These are phyloP conservation scores for Ophiocordyceps sinensis DNA, from an alignment of 2,329 filamentous ascomycete species.

Conservation along the genomic window DNA sequence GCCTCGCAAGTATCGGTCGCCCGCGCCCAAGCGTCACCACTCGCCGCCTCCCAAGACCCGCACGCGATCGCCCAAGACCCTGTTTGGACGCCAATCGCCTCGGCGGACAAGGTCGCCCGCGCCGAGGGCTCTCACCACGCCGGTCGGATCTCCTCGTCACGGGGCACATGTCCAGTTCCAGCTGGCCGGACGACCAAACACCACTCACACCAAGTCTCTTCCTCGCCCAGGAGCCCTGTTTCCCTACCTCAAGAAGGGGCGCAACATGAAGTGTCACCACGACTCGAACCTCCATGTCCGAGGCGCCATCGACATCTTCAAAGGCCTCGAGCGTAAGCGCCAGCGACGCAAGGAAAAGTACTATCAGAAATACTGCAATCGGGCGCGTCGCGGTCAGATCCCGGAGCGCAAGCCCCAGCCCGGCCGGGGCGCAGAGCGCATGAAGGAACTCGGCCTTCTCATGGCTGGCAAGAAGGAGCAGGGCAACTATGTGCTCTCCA, in stretches of 20 bases:
- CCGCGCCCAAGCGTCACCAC: slow-evolving; percentile 16
- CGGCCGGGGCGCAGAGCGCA: slow-evolving; percentile 81
- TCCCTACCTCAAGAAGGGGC: slow-evolving; percentile 32
- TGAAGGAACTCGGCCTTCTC: slow-evolving; percentile 68
- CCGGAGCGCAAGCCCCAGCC: slow-evolving; percentile 54
- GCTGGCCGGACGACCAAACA: slow-evolving; percentile 42
- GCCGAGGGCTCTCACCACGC: slow-evolving; percentile 13
- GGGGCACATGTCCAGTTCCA: slow-evolving; percentile 22
- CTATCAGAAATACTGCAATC: slow-evolving; percentile 77
- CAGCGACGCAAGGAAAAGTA: slow-evolving; percentile 88
- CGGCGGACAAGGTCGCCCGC: slow-evolving; percentile 2
- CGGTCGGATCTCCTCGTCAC: slow-evolving; percentile 23
- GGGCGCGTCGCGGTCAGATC: slow-evolving; percentile 54
- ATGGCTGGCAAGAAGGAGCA: slow-evolving; percentile 68
- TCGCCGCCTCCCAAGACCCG: slow-evolving; percentile 12
- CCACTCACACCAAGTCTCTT: slow-evolving; percentile 72
- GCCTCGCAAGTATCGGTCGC: slow-evolving; percentile 29
- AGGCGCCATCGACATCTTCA: slow-evolving; percentile 95
- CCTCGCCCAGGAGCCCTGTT: slow-evolving; percentile 66
- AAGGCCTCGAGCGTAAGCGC: slow-evolving; percentile 87
- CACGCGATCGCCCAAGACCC: neutral
- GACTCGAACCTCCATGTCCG: slow-evolving; percentile 52
- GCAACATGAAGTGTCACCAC: slow-evolving; percentile 18
- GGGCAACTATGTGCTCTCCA: slow-evolving; percentile 64
- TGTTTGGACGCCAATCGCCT: slow-evolving; percentile 10